Evolutionary conservation across 2,329 filamentous ascomycete genomes (phyloP), one percentile per base, ranked within the genome.

Genomic region (Rhynchosporium agropyri): DNA sequence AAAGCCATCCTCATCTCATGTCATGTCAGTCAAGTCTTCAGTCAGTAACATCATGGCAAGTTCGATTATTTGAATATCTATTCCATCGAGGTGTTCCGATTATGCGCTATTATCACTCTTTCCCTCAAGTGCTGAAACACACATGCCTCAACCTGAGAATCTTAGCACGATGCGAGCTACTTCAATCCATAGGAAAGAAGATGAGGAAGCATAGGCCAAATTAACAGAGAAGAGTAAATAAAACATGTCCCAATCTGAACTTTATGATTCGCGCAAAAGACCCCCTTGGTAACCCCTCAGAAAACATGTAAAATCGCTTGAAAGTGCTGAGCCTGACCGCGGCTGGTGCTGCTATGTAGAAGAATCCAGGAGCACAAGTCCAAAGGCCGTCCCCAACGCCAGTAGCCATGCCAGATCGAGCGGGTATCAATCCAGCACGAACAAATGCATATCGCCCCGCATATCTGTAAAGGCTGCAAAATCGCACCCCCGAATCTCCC

Each of bases 341-440:
- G 36, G 31, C 51, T 49, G 43, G 33, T 50, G 42, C 31, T 51
- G 43, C 59, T 48, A 13, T 36, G 33, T 55, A 60, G 61, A 54
- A 54, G 55, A 56, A 64, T 62, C 51, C 55, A 56, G 40, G 61
- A 63, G 56, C 42, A 63, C 48, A 63, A 36, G 60, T 60, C 28
- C 51, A 60, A 56, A 51, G 53, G 46, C 49, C 65, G 58, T 61
- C 67, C 66, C 60, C 29, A 71, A 72, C 70, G 70, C 70, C 70
- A 54, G 62, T 53, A 63, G 60, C 64, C 60, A 61, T 68, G 70
- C 67, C 53, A 57, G 64, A 62, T 61, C 56, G 60, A 61, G 61
- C 66, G 50, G 61, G 65, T 3, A 45, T 36, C 56, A 26, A 62
- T 60, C 61, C 58, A 64, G 58, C 62, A 68, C 55, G 62, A 63